A percentile compares a stretch with the other conserved stretches of the same genome.
phyloP scores from a whole-genome alignment of 2,329 filamentous ascomycete genomes.

The Leptographium radiaticola region DNA sequence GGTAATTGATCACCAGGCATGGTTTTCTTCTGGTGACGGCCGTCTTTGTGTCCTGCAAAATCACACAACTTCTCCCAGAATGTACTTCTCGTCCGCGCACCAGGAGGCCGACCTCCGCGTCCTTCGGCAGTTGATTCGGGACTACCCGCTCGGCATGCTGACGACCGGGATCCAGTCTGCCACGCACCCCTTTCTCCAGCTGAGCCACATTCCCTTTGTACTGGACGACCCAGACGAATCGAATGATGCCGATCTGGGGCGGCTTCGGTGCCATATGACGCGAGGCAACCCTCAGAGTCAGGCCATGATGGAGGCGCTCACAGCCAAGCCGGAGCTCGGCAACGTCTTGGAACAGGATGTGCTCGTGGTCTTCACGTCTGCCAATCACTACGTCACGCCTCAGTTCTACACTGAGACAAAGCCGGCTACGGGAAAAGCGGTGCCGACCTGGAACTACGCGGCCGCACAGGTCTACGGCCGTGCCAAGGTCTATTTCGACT shows the following conservation, averaged over 20 bases:
- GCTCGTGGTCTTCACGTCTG: conserved; percentile 47
- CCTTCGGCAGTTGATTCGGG: conserved; percentile 42
- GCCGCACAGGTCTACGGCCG: conserved; percentile 51
- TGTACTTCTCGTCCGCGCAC: conserved; percentile 45
- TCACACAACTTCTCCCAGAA: conserved; percentile 15
- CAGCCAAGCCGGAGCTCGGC: conserved; percentile 7
- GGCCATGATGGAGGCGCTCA: conserved; percentile 25
- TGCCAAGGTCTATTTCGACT: conserved; percentile 38
- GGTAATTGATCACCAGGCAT: too few species aligned
- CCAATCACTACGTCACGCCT: conserved; percentile 52
- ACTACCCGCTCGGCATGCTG: conserved; percentile 48
- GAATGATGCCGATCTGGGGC: conserved; percentile 23
- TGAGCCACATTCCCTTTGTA: conserved; percentile 47
- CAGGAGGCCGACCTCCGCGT: conserved; percentile 33
- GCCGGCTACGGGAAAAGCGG: conserved; percentile 49
- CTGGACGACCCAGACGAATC: conserved; percentile 34
- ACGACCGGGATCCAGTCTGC: conserved; percentile 46
- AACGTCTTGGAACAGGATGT: conserved; percentile 36
- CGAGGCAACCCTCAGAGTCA: conserved; percentile 51
- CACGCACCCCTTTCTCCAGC: conserved; percentile 37
- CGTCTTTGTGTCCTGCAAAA: too few species aligned
- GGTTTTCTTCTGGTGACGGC: too few species aligned
- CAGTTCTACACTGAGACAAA: conserved; percentile 57
- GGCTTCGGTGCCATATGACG: conserved; percentile 50
- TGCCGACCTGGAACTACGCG: conserved; percentile 59